Evolutionary conservation across 495 filamentous ascomycete genomes (phyloP).

Genomic region (Penicillium fimorum): DNA sequence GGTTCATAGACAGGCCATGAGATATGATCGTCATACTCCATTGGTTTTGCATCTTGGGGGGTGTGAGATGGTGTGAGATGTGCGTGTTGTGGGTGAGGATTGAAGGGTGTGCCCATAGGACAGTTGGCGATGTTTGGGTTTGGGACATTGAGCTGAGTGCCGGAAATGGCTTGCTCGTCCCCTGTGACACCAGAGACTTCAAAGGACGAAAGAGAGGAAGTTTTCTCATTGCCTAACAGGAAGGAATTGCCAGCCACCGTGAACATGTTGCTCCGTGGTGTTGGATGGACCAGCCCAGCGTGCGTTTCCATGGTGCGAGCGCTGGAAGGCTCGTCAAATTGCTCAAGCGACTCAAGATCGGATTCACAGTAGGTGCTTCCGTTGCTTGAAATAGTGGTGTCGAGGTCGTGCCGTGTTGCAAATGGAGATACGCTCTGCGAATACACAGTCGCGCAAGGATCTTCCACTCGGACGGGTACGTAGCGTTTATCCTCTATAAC

Average conservation of each 20-base stretch:
- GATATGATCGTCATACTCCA: not conserved
- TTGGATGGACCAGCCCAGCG: conserved; percentile 4
- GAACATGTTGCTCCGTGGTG: not conserved
- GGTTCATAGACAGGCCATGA: not conserved
- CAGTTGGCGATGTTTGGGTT: not conserved
- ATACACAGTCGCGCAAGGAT: not conserved
- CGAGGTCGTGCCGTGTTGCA: not conserved
- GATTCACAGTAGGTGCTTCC: conserved; percentile 4
- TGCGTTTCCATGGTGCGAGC: not conserved
- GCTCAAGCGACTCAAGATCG: not conserved
- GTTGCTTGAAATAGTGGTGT: conserved; percentile 2
- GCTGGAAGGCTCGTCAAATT: not conserved
- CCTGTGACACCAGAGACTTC: not conserved
- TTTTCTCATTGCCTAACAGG: conserved; percentile 4
- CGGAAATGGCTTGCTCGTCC: not conserved
- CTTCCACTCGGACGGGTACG: not conserved
- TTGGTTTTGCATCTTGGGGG: not conserved
- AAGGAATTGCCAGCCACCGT: conserved; percentile 6
- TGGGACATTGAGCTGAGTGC: not conserved
- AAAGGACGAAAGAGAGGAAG: conserved; percentile 12
- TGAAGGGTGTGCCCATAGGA: not conserved
- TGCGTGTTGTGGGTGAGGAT: not conserved
- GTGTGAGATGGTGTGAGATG: not conserved
- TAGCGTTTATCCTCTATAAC: not conserved
- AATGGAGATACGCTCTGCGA: not conserved